Evolutionary conservation across 2,329 filamentous ascomycete genomes (phyloP).

Genomic region (Tolypocladium amazonense): DNA sequence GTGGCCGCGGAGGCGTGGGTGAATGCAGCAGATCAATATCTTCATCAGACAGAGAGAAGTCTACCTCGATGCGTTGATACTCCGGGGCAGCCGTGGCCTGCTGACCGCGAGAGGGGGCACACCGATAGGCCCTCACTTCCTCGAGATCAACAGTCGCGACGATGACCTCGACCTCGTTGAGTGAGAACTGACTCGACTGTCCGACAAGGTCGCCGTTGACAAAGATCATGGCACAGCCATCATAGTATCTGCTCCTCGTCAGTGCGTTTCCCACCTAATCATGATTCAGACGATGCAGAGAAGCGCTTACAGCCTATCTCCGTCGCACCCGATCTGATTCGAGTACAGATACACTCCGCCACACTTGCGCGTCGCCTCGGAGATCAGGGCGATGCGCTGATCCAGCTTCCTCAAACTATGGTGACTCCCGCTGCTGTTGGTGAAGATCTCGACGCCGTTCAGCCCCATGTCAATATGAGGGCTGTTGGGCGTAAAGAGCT

Average conservation of each 20-base stretch:
- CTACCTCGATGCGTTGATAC: not conserved
- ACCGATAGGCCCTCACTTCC: not conserved
- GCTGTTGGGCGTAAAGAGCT: not conserved
- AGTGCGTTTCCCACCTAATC: not conserved
- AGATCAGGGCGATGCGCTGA: not conserved
- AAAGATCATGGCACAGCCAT: not conserved
- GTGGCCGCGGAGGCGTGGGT: not conserved
- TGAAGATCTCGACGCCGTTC: not conserved
- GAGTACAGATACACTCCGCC: not conserved
- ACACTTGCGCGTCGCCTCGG: not conserved
- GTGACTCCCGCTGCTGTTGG: not conserved
- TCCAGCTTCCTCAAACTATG: not conserved
- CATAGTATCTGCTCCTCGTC: not conserved
- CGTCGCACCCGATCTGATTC: not conserved
- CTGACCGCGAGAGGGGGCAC: not conserved
- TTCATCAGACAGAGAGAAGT: not conserved
- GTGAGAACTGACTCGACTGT: not conserved
- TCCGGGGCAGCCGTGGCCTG: not conserved
- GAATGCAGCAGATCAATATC: not conserved
- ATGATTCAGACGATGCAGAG: not conserved
- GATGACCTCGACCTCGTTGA: not conserved
- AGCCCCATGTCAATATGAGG: not conserved
- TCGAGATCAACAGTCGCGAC: not conserved
- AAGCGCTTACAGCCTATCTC: not conserved
- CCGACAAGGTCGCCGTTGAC: not conserved